phyloP scores from a whole-genome alignment of 257 asterid species.

The Pogostemon cablin region DNA sequence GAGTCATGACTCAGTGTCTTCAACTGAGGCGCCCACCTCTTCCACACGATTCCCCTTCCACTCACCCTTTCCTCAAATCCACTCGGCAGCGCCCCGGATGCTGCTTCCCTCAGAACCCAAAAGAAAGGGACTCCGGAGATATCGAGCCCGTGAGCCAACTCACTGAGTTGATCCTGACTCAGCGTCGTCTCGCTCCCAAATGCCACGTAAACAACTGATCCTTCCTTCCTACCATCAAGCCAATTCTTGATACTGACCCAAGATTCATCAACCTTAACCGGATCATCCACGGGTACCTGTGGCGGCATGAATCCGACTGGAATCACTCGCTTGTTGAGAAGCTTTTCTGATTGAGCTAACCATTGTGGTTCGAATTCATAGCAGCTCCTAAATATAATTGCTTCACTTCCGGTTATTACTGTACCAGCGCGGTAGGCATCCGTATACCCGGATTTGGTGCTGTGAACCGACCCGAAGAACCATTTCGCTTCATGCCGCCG shows the following conservation, averaged over 20 bases:
- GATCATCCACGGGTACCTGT: neutral
- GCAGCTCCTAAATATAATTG: conserved; percentile 30
- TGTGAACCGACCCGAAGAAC: conserved; percentile 5
- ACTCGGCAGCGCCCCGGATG: conserved; percentile 32
- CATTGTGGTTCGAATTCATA: conserved; percentile 44
- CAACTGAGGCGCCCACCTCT: conserved; percentile 52
- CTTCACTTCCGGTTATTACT: conserved; percentile 23
- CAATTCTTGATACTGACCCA: conserved; percentile 39
- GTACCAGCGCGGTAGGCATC: conserved; percentile 13
- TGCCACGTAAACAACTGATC: conserved; percentile 45
- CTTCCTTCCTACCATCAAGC: conserved; percentile 36
- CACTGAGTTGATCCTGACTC: conserved; percentile 35
- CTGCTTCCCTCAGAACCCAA: conserved; percentile 47
- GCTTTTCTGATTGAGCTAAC: conserved; percentile 33
- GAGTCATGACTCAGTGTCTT: conserved; percentile 52
- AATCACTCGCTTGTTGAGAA: conserved; percentile 32
- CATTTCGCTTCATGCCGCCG: conserved; percentile 17
- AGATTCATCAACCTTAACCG: conserved; percentile 20
- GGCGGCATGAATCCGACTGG: conserved; percentile 52
- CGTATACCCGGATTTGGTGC: conserved; percentile 17
- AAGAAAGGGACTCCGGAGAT: conserved; percentile 42
- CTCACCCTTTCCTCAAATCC: conserved; percentile 45
- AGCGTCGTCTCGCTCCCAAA: conserved; percentile 45
- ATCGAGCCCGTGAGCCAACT: conserved; percentile 57
- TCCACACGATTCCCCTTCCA: conserved; percentile 51